Base-by-base conservation (phyloP, 75 land plant genomes). In the Gnetum montanum region DNA sequence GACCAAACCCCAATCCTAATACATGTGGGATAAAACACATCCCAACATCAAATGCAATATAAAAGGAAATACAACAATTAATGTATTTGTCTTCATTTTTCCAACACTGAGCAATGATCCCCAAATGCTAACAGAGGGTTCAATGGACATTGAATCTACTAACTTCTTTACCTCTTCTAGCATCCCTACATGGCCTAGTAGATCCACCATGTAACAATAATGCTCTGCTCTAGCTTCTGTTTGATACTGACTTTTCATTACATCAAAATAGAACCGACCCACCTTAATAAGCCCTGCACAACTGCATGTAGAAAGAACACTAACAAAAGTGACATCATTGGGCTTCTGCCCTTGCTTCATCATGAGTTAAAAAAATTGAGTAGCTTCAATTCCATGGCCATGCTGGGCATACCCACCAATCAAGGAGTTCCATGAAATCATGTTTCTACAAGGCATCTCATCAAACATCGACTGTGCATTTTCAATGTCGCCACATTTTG, bases 261-360 rank as follows among this genome's bases (percentile, higher is more conserved):
- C 5, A 20, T 43, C 20, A 12, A 59, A 46, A 28, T 41, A 46
- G 1, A 11, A 11, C 11, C 51, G 16, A 23, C 61, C 61, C n/a
- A 48, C 34, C 19, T 43, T 33, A 13, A 45, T 18, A 4, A 44
- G 13, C 7, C 51, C 51, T 25, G 24, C 33, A 46, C 49, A 57
- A 57, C 52, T 53, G 34, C 61, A 59, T 24, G 61, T 57, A 25
- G 52, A 41, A 13, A 59, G 61, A 59, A 30, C 61, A 41, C 51
- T 18, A 59, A 59, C 16, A 56, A 61, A 61, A 20, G 64, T 49
- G 24, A 51, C 29, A 38, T 53, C 26, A 27, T 61, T 34, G 11
- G 57, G 57, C 4, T 31, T 31, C 6, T 16, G 30, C 34, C 60
- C 64, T 18, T 5, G n/a, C 16, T 15, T 7, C 31, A 20, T 60